Conservation (phyloP, 1,284 basidiomycete genomes). For the Leccinum subspadiceum region DNA sequence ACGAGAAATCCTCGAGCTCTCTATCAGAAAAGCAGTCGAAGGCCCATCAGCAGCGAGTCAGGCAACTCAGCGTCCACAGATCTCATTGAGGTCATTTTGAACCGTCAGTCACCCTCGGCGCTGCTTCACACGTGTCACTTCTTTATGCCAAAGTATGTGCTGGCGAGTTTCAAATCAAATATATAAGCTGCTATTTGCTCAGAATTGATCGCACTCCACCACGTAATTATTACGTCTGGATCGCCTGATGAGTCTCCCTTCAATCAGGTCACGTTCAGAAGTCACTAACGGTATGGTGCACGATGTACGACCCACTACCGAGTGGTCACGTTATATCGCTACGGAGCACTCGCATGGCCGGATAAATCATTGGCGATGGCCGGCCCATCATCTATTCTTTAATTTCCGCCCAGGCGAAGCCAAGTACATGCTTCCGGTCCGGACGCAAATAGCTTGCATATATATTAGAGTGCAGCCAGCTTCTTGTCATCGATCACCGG, state of each 20-base stretch:
- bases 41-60: constrained; percentile 37
- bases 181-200: neutral
- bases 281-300: neutral
- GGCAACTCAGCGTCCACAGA: constrained; percentile 63
- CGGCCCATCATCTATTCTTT: neutral
- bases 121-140: neutral
- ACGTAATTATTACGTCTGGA: neutral
- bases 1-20: constrained; percentile 70
- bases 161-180: neutral
- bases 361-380: neutral
- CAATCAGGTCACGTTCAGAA: neutral
- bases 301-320: neutral
- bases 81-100: constrained; percentile 74
- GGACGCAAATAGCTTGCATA: neutral
- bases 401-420: neutral
- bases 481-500: neutral
- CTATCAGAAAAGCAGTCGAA: constrained; percentile 75
- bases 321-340: neutral
- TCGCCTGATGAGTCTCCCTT: neutral
- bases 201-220: neutral
- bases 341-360: neutral
- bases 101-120: neutral
- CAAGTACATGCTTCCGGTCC: neutral
- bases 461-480: neutral
- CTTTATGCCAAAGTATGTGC: constrained; percentile 6